Conservation (phyloP, 2,329 filamentous ascomycete genomes). For the Neonectria magnoliae region DNA sequence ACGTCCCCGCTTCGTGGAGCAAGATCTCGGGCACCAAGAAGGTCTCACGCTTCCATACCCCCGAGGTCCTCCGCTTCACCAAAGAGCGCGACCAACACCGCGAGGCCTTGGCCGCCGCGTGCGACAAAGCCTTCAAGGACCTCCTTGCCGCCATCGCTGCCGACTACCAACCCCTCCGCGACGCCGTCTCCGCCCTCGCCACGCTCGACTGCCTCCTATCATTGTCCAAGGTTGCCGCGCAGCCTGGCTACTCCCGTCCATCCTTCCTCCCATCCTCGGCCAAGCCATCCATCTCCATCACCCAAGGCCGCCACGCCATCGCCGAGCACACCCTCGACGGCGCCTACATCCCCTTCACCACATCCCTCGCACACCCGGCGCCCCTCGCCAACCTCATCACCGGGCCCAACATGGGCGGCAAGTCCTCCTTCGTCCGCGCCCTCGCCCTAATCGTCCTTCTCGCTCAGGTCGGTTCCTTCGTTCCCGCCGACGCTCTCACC, state of each 20-base stretch:
- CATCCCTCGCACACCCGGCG: constrained; percentile 72
- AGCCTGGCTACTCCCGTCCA: constrained; percentile 89
- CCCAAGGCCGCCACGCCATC: constrained; percentile 87
- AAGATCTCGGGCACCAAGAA: constrained; percentile 97
- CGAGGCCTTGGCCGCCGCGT: constrained; percentile 90
- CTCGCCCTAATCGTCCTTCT: constrained; percentile 92
- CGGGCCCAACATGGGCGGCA: constrained; percentile 98
- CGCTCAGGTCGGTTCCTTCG: constrained; percentile 93
- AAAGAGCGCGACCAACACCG: constrained; percentile 94
- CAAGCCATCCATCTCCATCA: constrained; percentile 70
- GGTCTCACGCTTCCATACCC: constrained; percentile 91
- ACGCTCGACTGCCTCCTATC: constrained; percentile 91
- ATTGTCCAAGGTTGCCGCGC: constrained; percentile 82
- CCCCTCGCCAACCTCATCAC: constrained; percentile 87
- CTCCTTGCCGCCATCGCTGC: constrained; percentile 79
- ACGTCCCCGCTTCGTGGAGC: constrained; percentile 91
- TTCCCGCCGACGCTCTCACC: constrained; percentile 78
- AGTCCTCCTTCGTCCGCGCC: constrained; percentile 95
- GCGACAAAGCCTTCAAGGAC: constrained; percentile 80
- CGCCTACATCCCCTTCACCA: constrained; percentile 91
- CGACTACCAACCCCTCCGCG: constrained; percentile 90
- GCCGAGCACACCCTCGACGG: constrained; percentile 89
- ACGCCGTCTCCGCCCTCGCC: constrained; percentile 86
- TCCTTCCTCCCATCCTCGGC: constrained; percentile 69
- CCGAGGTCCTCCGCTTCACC: constrained; percentile 84